Conservation (phyloP, 2,329 filamentous ascomycete species). For the Paraconiothyrium brasiliense region DNA sequence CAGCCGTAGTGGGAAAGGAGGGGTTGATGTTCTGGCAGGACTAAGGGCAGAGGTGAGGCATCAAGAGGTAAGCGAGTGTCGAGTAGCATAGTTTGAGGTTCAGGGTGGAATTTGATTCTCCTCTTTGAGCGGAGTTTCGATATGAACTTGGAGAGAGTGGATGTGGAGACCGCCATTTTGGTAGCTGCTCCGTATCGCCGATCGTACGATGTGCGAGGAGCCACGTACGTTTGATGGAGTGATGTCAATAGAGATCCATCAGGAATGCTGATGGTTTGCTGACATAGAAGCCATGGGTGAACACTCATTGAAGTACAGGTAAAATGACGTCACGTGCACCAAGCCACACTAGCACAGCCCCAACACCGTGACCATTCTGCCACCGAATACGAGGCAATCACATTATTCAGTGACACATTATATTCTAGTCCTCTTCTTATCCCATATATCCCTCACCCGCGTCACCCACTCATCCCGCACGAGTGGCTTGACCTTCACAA, state of each 20-base stretch:
- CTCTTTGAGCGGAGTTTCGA: slow-evolving; percentile 35
- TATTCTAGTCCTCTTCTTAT: slow-evolving; percentile 33
- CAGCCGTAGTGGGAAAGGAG: slow-evolving; percentile 44
- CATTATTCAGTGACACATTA: not conserved
- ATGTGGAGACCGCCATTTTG: slow-evolving; percentile 34
- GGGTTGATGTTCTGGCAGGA: slow-evolving; percentile 44
- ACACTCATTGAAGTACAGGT: not conserved
- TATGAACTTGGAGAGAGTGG: slow-evolving; percentile 42
- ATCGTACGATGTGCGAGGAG: not conserved
- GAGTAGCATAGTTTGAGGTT: not conserved
- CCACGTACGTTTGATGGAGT: not conserved
- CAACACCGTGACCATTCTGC: not conserved
- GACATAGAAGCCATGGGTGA: not conserved
- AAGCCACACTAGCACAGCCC: slow-evolving; percentile 4
- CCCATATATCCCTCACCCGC: slow-evolving; percentile 48
- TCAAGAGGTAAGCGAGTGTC: slow-evolving; percentile 35
- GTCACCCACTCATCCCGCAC: slow-evolving; percentile 77
- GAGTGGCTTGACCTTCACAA: slow-evolving; percentile 66
- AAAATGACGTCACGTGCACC: slow-evolving; percentile 7
- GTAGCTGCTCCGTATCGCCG: not conserved
- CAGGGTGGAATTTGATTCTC: not conserved
- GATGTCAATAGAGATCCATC: no score
- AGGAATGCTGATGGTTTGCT: not conserved
- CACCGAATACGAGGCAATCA: not conserved
- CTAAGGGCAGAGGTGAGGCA: slow-evolving; percentile 38